These are phyloP conservation scores for Cystoderma amianthinum DNA, from an alignment of 768 basidiomycete species.

Conservation along the genomic window DNA sequence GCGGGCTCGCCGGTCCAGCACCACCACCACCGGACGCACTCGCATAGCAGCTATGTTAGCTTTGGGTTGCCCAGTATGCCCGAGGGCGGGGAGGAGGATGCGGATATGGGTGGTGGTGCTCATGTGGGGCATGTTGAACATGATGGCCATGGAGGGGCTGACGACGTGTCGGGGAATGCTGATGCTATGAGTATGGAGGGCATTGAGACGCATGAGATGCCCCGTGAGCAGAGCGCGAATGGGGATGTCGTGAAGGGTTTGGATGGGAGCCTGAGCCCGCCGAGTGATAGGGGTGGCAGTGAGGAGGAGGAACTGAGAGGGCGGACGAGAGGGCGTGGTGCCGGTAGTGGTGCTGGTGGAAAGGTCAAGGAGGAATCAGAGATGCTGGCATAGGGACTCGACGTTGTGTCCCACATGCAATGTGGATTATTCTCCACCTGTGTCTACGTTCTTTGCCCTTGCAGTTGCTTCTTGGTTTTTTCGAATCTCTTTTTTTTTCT, in stretches of 20 bases:
- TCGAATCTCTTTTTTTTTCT: too few relatives aligned
- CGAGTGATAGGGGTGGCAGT: not conserved
- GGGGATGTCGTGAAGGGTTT: not conserved
- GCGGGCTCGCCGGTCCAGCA: not conserved
- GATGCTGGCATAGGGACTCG: not conserved
- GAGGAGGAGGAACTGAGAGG: slow-evolving; percentile 1
- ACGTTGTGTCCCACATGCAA: too few relatives aligned
- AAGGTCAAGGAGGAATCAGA: not conserved
- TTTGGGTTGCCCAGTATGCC: slow-evolving; percentile 22
- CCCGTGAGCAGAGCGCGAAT: not conserved
- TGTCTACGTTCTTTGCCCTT: not conserved
- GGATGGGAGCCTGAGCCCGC: not conserved
- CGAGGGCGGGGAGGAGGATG: slow-evolving; percentile 11
- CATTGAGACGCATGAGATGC: not conserved
- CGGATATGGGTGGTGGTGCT: not conserved
- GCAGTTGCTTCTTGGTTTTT: too few relatives aligned
- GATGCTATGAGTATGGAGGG: not conserved
- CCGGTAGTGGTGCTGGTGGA: not conserved
- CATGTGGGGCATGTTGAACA: not conserved
- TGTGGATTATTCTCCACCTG: not conserved
- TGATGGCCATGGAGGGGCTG: not conserved
- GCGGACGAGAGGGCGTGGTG: not conserved
- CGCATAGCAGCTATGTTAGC: slow-evolving; percentile 6
- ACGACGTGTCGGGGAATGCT: not conserved
- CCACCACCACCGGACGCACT: slow-evolving; percentile 3